Evolutionary conservation across 1,284 basidiomycete genomes (phyloP).

Genomic region (Cryptococcus deneoformans): DNA sequence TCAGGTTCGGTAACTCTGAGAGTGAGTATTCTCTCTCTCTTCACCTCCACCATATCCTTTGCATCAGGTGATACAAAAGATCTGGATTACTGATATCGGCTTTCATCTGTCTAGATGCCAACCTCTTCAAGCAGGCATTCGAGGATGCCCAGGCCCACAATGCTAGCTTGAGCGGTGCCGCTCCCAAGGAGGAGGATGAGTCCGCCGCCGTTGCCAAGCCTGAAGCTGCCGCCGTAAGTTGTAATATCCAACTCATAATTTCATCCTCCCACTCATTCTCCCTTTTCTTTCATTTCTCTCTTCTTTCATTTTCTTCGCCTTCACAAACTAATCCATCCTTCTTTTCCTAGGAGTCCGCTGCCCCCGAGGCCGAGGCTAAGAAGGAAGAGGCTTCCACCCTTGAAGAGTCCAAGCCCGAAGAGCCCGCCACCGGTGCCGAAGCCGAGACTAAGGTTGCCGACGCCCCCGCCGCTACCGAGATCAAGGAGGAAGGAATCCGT

Average conservation of each 20-base stretch:
- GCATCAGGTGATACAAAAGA: not conserved
- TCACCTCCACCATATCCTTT: not conserved
- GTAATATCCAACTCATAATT: not conserved
- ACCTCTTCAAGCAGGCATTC: conserved; percentile 81
- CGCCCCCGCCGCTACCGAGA: not conserved
- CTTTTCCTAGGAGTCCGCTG: not conserved
- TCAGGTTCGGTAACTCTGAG: conserved; percentile 96
- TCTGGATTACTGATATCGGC: conserved; percentile 7
- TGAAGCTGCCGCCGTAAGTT: conserved; percentile 11
- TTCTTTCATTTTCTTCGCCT: not conserved
- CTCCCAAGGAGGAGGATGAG: conserved; percentile 10
- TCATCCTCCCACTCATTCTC: no score
- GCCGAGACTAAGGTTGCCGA: conserved; percentile 1
- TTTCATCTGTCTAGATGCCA: conserved; percentile 63
- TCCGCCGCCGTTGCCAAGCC: conserved; percentile 2
- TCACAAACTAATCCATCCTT: not conserved
- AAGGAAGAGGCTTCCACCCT: no score
- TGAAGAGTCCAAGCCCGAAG: conserved; percentile 1
- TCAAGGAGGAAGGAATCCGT: not conserved
- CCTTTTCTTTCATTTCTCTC: no score
- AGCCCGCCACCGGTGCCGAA: not conserved
- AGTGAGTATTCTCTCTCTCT: conserved; percentile 59
- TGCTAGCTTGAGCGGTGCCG: conserved; percentile 37
- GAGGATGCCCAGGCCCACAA: conserved; percentile 78
- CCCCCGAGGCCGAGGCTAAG: not conserved